Percentiles rank a stretch among this genome's conserved stretches.
Conservation (phyloP, 805 yeast species). For the Candida boleticola region DNA sequence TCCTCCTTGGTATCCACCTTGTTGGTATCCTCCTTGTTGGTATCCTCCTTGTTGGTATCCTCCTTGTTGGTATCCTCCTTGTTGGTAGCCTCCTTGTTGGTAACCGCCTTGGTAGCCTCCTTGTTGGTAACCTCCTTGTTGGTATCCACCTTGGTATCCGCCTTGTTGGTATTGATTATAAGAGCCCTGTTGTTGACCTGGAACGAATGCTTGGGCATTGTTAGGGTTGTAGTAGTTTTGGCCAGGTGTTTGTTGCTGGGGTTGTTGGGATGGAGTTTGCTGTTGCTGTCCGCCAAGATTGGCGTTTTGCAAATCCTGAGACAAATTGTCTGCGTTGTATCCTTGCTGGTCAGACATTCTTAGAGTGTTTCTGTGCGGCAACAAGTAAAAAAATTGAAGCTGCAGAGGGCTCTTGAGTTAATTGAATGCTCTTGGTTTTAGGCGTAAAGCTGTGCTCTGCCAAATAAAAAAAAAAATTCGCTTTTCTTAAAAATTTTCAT, state of each 20-base stretch:
- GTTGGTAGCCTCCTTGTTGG: constrained; percentile 9
- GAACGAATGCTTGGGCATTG: constrained; percentile 49
- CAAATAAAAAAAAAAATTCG: no score
- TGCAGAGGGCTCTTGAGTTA: no score
- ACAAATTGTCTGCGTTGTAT: constrained; percentile 43
- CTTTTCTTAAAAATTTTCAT: no score
- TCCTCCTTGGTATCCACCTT: constrained; percentile 17
- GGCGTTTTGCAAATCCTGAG: constrained; percentile 43
- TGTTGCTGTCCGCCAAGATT: constrained; percentile 33
- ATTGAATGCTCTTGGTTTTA: no score
- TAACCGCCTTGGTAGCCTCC: constrained; percentile 11
- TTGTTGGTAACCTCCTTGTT: constrained; percentile 10
- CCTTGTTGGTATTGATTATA: constrained; percentile 16
- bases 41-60: constrained; percentile 13
- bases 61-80: constrained; percentile 12
- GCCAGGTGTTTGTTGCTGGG: constrained; percentile 10
- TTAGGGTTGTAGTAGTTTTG: constrained; percentile 44
- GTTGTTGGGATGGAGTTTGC: constrained; percentile 22
- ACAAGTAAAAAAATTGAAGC: no score
- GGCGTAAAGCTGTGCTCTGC: no score
- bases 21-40: constrained; percentile 12
- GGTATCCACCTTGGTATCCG: constrained; percentile 12
- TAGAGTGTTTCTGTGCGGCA: not conserved
- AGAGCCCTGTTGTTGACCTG: constrained; percentile 36
- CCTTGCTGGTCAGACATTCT: constrained; percentile 30